phyloP scores from a whole-genome alignment of 2,329 filamentous ascomycete genomes.

The Cercospora janseana region DNA sequence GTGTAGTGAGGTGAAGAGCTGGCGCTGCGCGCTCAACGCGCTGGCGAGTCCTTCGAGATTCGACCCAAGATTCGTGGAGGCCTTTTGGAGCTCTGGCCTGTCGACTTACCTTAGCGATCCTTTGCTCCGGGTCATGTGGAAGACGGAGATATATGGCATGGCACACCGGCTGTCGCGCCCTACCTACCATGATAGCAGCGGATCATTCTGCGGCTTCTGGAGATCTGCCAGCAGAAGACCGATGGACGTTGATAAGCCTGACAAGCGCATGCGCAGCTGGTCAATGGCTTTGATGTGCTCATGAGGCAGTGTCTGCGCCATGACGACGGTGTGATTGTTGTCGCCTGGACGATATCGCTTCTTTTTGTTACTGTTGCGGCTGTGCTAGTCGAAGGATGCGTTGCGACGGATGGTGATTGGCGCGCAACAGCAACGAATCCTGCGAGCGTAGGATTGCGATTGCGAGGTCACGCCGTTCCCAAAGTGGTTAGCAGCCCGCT shows the following conservation, averaged over 20 bases:
- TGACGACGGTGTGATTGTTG: conserved; percentile 3
- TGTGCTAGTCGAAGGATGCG: not conserved
- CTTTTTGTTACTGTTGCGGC: conserved; percentile 13
- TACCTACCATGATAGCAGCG: conserved; percentile 39
- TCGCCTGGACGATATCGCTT: not conserved
- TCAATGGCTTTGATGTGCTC: conserved; percentile 35
- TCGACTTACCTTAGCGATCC: conserved; percentile 30
- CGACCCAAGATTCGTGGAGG: conserved; percentile 40
- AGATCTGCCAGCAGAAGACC: conserved; percentile 31
- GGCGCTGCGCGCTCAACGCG: conserved; percentile 62
- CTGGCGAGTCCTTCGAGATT: conserved; percentile 67
- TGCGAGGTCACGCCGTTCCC: too few relatives aligned
- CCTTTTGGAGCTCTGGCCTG: conserved; percentile 36
- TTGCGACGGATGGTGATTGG: not conserved
- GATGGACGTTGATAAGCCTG: conserved; percentile 32
- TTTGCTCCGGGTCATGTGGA: not conserved
- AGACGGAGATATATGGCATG: conserved; percentile 1
- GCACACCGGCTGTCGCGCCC: conserved; percentile 6
- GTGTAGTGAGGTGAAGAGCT: conserved; percentile 67
- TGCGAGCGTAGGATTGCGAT: too few relatives aligned
- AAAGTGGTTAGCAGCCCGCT: not conserved
- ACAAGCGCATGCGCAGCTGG: conserved; percentile 36
- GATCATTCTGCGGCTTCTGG: conserved; percentile 27
- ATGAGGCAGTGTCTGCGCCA: conserved; percentile 25
- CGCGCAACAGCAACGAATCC: conserved; percentile 1